These are phyloP conservation scores for Pseudogymnoascus sp. DNA, from an alignment of 2,329 filamentous ascomycete genomes.

Conservation along the genomic window DNA sequence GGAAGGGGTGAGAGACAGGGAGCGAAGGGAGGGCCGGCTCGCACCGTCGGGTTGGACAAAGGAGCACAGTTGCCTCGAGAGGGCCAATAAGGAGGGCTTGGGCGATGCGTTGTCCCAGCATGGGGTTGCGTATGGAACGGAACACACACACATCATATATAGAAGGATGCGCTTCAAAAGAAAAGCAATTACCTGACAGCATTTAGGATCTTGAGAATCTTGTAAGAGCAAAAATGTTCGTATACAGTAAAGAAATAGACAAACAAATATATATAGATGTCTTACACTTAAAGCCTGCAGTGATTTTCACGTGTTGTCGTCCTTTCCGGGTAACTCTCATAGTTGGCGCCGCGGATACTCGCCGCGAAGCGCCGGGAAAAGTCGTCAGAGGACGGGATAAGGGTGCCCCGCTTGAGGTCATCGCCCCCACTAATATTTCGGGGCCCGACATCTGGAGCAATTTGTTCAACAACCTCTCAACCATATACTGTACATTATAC, in stretches of 20 bases:
- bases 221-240: neutral
- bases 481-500: neutral
- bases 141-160: neutral
- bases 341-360: neutral
- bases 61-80: neutral
- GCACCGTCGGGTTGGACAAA: neutral
- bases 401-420: conserved; percentile 8
- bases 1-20: neutral
- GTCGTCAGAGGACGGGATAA: neutral
- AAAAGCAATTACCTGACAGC: neutral
- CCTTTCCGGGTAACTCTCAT: neutral
- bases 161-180: neutral
- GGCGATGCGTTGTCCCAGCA: neutral
- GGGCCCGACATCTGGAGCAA: neutral
- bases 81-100: neutral
- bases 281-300: neutral
- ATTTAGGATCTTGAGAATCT: neutral
- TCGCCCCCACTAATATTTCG: conserved; percentile 8
- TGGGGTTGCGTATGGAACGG: conserved; percentile 2
- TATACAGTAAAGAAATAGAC: neutral
- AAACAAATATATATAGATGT: neutral
- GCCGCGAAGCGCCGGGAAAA: neutral
- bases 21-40: neutral
- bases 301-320: conserved; percentile 4
- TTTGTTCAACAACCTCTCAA: conserved; percentile 5